phyloP scores from a whole-genome alignment of 1,284 basidiomycete genomes.

The Ganoderma lucidum region DNA sequence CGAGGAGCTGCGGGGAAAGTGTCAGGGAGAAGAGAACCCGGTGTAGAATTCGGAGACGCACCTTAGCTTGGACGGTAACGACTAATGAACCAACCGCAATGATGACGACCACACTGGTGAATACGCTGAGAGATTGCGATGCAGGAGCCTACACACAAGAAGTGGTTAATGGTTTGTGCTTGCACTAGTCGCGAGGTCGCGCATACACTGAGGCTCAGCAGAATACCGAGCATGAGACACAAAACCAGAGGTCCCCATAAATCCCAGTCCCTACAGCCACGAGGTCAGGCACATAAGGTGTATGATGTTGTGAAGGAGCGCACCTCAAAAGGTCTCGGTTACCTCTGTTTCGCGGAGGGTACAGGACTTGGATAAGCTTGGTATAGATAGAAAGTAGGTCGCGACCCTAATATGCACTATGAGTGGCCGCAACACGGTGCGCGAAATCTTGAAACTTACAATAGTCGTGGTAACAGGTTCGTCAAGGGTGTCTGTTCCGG shows the following conservation, averaged over 20 bases:
- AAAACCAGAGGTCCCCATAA: slow-evolving; percentile 94
- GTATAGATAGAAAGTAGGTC: slow-evolving; percentile 90
- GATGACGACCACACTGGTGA: slow-evolving; percentile 92
- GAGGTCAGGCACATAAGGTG: background rate
- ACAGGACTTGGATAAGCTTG: slow-evolving; percentile 92
- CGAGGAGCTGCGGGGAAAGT: slow-evolving; percentile 68
- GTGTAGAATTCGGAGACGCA: slow-evolving; percentile 33
- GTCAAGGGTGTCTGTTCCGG: slow-evolving; percentile 87
- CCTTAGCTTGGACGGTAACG: slow-evolving; percentile 94
- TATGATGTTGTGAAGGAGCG: slow-evolving; percentile 26
- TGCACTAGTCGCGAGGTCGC: background rate
- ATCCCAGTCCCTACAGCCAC: slow-evolving; percentile 84
- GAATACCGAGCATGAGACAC: slow-evolving; percentile 84
- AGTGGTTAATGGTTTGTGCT: slow-evolving; percentile 9
- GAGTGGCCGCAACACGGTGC: background rate
- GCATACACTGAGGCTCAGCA: slow-evolving; percentile 88
- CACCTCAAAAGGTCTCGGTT: slow-evolving; percentile 85
- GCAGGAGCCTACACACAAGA: slow-evolving; percentile 73
- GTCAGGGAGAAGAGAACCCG: slow-evolving; percentile 14
- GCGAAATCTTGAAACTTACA: slow-evolving; percentile 56
- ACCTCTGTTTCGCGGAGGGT: slow-evolving; percentile 76
- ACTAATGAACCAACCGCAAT: slow-evolving; percentile 89
- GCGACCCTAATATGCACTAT: slow-evolving; percentile 63
- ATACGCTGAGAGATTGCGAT: slow-evolving; percentile 86
- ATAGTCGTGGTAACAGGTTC: slow-evolving; percentile 91